Evolutionary conservation across 495 filamentous ascomycete species (phyloP).

Genomic region (Articulospora tetracladia): DNA sequence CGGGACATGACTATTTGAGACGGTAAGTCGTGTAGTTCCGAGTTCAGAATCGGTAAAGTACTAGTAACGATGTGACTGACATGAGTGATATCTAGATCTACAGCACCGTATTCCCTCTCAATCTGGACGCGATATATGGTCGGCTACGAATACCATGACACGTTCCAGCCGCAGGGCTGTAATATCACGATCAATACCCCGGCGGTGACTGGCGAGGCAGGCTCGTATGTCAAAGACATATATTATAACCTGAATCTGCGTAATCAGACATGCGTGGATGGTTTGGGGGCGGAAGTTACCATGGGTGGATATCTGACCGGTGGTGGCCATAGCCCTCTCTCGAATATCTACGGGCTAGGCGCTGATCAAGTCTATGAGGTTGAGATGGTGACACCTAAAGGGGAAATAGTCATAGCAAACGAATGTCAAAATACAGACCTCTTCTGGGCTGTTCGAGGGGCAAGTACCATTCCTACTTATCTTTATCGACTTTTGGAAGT

Average conservation of each 20-base stretch:
- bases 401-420: slow-evolving; percentile 48
- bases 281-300: slow-evolving; percentile 27
- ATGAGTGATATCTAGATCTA: neutral
- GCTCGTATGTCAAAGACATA: slow-evolving; percentile 29
- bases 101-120: slow-evolving; percentile 42
- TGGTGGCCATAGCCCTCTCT: slow-evolving; percentile 54
- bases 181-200: slow-evolving; percentile 27
- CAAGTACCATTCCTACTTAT: slow-evolving; percentile 26
- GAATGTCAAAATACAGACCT: slow-evolving; percentile 53
- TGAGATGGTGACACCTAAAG: slow-evolving; percentile 52
- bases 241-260: neutral
- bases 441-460: slow-evolving; percentile 62
- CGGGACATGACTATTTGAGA: slow-evolving; percentile 55
- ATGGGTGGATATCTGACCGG: slow-evolving; percentile 50
- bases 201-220: slow-evolving; percentile 34
- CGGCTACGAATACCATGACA: slow-evolving; percentile 27
- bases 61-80: neutral
- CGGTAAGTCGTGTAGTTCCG: slow-evolving; percentile 29
- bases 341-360: slow-evolving; percentile 51
- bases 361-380: slow-evolving; percentile 59
- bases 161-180: slow-evolving; percentile 34
- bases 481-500: neutral
- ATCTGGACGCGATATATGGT: slow-evolving; percentile 45
- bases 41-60: neutral
- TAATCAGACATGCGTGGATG: neutral